These are phyloP conservation scores for Aureobasidium subglaciale DNA, from an alignment of 2,329 filamentous ascomycete genomes.

Conservation along the genomic window DNA sequence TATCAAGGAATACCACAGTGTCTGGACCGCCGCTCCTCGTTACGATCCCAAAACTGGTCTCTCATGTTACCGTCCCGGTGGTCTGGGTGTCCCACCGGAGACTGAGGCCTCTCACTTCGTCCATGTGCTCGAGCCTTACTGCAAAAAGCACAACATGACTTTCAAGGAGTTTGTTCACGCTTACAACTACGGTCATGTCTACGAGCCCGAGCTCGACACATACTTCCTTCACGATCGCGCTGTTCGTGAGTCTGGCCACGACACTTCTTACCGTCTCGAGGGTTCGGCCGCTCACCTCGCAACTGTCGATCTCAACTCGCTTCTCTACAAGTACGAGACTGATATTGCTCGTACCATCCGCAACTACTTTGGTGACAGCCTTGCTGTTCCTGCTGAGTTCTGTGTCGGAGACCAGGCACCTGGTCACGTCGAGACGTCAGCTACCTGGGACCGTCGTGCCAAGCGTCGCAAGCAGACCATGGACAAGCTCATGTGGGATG, in stretches of 20 bases:
- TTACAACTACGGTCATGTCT: conserved; percentile 72
- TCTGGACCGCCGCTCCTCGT: conserved; percentile 70
- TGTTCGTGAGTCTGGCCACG: conserved; percentile 92
- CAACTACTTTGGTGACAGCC: conserved; percentile 71
- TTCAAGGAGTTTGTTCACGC: conserved; percentile 80
- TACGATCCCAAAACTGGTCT: conserved; percentile 71
- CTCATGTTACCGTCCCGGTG: conserved; percentile 77
- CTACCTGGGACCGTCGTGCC: conserved; percentile 83
- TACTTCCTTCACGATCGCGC: conserved; percentile 96
- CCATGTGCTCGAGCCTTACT: conserved; percentile 73
- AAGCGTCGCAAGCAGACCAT: conserved; percentile 77
- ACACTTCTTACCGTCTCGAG: conserved; percentile 91
- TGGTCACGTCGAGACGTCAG: conserved; percentile 70
- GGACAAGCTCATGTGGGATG: conserved; percentile 91
- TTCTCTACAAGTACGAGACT: conserved; percentile 93
- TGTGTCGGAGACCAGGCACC: conserved; percentile 58
- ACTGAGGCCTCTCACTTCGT: conserved; percentile 83
- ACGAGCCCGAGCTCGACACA: conserved; percentile 82
- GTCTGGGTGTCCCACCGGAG: conserved; percentile 81
- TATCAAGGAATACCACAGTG: conserved; percentile 91
- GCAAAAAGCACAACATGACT: conserved; percentile 72
- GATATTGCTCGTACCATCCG: conserved; percentile 87
- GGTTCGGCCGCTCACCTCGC: conserved; percentile 80
- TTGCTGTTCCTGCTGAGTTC: conserved; percentile 78
- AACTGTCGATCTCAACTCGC: conserved; percentile 88